Conservation (phyloP, 352 stramenopile species). For the Phytophthora pseudosyringae region DNA sequence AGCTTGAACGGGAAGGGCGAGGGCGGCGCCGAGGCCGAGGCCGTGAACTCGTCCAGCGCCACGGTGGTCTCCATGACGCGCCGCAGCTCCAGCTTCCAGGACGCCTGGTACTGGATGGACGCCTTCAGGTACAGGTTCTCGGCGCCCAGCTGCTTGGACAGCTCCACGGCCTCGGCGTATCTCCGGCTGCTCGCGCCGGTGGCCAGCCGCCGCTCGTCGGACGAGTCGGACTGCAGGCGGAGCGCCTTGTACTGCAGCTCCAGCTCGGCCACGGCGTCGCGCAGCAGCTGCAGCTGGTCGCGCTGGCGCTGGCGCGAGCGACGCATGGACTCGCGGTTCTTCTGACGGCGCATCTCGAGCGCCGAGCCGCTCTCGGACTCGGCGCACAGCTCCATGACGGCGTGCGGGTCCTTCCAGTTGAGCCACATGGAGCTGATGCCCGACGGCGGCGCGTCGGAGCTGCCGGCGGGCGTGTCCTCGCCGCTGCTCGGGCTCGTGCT, state of each 20-base stretch:
- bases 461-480: constrained; percentile 23
- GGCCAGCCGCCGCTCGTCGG: background rate
- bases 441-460: background rate
- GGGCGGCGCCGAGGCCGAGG: constrained; percentile 16
- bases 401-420: constrained; percentile 41
- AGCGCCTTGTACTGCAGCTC: constrained; percentile 53
- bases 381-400: constrained; percentile 40
- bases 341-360: constrained; percentile 48
- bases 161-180: constrained; percentile 36
- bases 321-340: constrained; percentile 70
- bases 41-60: constrained; percentile 33
- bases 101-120: constrained; percentile 52
- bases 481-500: constrained; percentile 39
- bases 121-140: constrained; percentile 61
- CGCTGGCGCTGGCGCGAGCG: constrained; percentile 56
- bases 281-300: constrained; percentile 51
- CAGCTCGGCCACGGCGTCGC: constrained; percentile 43
- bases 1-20: constrained; percentile 33
- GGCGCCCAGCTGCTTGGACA: constrained; percentile 51
- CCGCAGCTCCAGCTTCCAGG: constrained; percentile 52
- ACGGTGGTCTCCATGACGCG: constrained; percentile 59
- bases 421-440: constrained; percentile 50
- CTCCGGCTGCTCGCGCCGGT: constrained; percentile 11
- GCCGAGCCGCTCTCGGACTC: constrained; percentile 42
- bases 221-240: constrained; percentile 33